Percentiles rank a stretch among this genome's conserved stretches.
phyloP scores from a whole-genome alignment of 176 grass and related monocot genomes.

The Musa itinerans region DNA sequence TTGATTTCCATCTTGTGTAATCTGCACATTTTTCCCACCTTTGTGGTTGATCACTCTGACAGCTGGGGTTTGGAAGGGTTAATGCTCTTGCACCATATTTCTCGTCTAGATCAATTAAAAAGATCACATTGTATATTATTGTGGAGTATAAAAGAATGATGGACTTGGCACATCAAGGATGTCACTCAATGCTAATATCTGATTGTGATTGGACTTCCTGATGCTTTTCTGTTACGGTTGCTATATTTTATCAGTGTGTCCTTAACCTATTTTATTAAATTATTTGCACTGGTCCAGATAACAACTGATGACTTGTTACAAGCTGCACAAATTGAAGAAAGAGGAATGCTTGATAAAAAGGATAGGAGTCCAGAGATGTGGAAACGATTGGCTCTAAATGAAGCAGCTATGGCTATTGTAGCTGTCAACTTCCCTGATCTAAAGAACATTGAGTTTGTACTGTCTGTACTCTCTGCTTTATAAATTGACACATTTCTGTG shows the following conservation, averaged over 20 bases:
- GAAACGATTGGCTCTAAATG: conserved; percentile 26
- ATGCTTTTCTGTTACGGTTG: not conserved
- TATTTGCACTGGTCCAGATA: conserved; percentile 13
- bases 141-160: too few species aligned
- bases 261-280: not conserved
- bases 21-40: too few species aligned
- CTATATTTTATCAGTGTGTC: not conserved
- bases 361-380: conserved; percentile 25
- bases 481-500: not conserved
- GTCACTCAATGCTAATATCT: too few species aligned
- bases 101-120: too few species aligned
- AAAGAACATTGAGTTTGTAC: conserved; percentile 30
- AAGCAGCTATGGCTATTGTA: conserved; percentile 30
- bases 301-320: conserved; percentile 32
- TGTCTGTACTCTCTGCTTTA: not conserved
- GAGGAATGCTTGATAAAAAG: conserved; percentile 27
- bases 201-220: too few species aligned
- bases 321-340: conserved; percentile 36
- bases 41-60: too few species aligned
- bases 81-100: too few species aligned
- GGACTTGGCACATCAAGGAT: too few species aligned
- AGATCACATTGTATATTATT: too few species aligned
- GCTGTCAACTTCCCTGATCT: conserved; percentile 32
- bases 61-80: too few species aligned
- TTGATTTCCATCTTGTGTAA: too few species aligned